Evolutionary conservation across 495 filamentous ascomycete species (phyloP).

Genomic region (Talaromyces thailandensis): DNA sequence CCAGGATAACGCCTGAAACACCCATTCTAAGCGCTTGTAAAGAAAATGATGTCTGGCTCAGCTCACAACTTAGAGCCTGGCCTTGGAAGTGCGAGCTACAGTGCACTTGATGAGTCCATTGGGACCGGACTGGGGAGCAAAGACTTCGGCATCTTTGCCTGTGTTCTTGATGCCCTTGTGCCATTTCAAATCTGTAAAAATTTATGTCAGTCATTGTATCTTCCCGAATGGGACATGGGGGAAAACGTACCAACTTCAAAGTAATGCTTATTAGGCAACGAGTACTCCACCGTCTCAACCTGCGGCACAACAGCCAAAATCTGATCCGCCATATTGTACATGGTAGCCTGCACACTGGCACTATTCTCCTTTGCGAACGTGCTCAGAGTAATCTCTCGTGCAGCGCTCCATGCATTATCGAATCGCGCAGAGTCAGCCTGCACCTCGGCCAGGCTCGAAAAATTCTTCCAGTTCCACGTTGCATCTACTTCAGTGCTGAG

Average conservation of each 20-base stretch:
- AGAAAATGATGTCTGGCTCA: slow-evolving; percentile 4
- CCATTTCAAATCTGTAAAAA: slow-evolving; percentile 73
- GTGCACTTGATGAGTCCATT: slow-evolving; percentile 97
- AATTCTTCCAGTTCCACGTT: slow-evolving; percentile 73
- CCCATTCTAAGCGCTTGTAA: slow-evolving; percentile 1
- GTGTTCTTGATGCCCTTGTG: slow-evolving; percentile 96
- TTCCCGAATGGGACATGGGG: not conserved
- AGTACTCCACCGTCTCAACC: slow-evolving; percentile 68
- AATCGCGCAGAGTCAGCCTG: slow-evolving; percentile 55
- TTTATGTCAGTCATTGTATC: slow-evolving; percentile 4
- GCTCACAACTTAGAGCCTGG: slow-evolving; percentile 23
- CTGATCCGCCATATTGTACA: slow-evolving; percentile 95
- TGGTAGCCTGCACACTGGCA: slow-evolving; percentile 89
- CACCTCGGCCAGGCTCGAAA: slow-evolving; percentile 60
- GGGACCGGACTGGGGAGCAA: slow-evolving; percentile 82
- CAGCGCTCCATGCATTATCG: slow-evolving; percentile 66
- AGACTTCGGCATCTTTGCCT: slow-evolving; percentile 92
- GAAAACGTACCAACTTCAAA: slow-evolving; percentile 81
- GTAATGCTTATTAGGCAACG: slow-evolving; percentile 95
- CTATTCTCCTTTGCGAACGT: slow-evolving; percentile 88
- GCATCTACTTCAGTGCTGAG: slow-evolving; percentile 86
- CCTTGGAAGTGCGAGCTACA: slow-evolving; percentile 51
- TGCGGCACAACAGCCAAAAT: slow-evolving; percentile 69
- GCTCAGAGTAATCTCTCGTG: slow-evolving; percentile 75
- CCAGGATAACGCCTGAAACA: slow-evolving; percentile 2